phyloP scores from a whole-genome alignment of 2,329 filamentous ascomycete species.

The Cladorrhinum sp. region DNA sequence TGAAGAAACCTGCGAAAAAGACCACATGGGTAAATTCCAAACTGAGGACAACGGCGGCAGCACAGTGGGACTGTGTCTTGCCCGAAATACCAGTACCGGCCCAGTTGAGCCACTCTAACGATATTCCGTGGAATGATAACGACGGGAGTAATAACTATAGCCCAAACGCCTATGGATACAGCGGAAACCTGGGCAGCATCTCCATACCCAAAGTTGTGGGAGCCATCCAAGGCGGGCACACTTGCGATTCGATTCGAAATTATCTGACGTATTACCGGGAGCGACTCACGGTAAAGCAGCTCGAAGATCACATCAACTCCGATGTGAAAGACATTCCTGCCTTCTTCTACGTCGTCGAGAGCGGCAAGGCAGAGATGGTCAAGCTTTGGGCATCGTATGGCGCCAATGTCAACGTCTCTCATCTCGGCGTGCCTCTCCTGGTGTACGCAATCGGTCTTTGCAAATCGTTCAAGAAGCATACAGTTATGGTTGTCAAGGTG shows the following conservation, averaged over 20 bases:
- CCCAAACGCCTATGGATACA: too few species aligned
- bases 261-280: neutral
- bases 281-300: neutral
- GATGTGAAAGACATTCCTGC: neutral
- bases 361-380: slow-evolving; percentile 2
- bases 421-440: neutral
- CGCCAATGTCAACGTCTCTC: neutral
- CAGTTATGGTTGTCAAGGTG: neutral
- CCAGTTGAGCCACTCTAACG: too few species aligned
- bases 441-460: slow-evolving; percentile 1
- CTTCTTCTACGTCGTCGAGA: slow-evolving; percentile 12
- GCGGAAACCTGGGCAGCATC: too few species aligned
- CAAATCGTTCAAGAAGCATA: neutral
- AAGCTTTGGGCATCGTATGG: neutral
- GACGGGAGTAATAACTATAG: too few species aligned
- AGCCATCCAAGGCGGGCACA: slow-evolving; percentile 5
- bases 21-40: too few species aligned
- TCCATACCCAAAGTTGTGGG: neutral
- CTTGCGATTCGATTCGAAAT: neutral
- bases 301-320: neutral
- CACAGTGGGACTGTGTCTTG: too few species aligned
- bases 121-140: too few species aligned
- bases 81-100: too few species aligned
- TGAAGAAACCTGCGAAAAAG: too few species aligned
- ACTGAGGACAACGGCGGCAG: too few species aligned